Percentiles rank a stretch among this genome's conserved stretches.
phyloP scores from a whole-genome alignment of 495 filamentous ascomycete genomes.

The Saxophila tyrrhenica region DNA sequence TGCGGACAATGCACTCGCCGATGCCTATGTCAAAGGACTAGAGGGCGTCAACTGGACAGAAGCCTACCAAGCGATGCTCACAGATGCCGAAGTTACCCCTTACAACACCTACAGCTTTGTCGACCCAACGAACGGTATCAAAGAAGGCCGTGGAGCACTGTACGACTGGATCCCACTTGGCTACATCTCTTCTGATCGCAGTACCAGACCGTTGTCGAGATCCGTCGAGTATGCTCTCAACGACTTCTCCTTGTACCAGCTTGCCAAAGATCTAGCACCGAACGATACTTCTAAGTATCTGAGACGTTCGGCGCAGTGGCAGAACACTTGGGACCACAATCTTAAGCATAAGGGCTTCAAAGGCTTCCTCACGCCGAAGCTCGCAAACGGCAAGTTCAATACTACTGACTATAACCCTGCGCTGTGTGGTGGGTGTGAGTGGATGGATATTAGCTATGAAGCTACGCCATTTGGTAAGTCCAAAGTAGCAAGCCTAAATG shows the following conservation, averaged over 20 bases:
- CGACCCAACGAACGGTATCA: constrained; percentile 10
- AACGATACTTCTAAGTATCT: constrained; percentile 24
- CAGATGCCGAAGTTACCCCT: constrained; percentile 27
- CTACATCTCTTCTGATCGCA: constrained; percentile 24
- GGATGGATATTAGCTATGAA: constrained; percentile 24
- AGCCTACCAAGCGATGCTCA: constrained; percentile 28
- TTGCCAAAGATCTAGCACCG: constrained; percentile 24
- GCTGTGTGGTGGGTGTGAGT: constrained; percentile 26
- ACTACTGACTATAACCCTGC: constrained; percentile 24
- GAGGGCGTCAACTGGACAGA: constrained; percentile 28
- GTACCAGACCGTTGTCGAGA: constrained; percentile 23
- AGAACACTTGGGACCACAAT: constrained; percentile 24
- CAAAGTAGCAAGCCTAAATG: not conserved
- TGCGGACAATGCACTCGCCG: constrained; percentile 31
- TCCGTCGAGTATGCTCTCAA: constrained; percentile 30
- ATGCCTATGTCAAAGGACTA: constrained; percentile 31
- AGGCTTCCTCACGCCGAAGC: constrained; percentile 28
- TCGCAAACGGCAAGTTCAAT: constrained; percentile 24
- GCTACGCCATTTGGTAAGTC: constrained; percentile 23
- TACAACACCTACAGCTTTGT: constrained; percentile 23
- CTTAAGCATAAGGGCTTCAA: constrained; percentile 21
- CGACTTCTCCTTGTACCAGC: constrained; percentile 27
- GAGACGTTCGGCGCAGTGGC: constrained; percentile 26
- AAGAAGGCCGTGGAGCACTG: constrained; percentile 29
- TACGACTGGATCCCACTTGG: constrained; percentile 28